A percentile compares a stretch with the other conserved stretches of the same genome.
These are phyloP conservation scores for Rhodocollybia butyracea DNA, from an alignment of 768 basidiomycete genomes.

Conservation along the genomic window DNA sequence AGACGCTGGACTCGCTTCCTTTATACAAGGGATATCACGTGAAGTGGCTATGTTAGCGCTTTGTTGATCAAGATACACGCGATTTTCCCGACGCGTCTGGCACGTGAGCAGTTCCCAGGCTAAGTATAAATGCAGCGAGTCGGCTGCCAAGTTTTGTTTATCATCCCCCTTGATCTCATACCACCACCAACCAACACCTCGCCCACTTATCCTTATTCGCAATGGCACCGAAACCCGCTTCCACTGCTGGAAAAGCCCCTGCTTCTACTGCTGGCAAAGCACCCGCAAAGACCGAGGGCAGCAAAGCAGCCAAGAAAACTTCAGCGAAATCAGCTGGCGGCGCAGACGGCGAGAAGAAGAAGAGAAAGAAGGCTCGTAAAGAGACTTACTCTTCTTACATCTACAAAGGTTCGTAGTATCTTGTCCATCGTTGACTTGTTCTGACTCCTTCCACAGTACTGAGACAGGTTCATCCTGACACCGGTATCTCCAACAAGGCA, in stretches of 20 bases:
- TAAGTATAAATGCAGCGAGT: conserved; percentile 17
- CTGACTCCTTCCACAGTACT: conserved; percentile 53
- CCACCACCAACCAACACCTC: conserved; percentile 13
- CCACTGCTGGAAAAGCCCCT: conserved; percentile 81
- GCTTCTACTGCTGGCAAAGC: conserved; percentile 73
- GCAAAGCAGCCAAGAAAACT: conserved; percentile 82
- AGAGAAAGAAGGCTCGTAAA: conserved; percentile 81
- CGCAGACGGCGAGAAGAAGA: conserved; percentile 80
- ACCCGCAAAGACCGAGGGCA: conserved; percentile 63
- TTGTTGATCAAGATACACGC: neutral
- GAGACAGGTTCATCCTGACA: conserved; percentile 97
- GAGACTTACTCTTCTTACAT: conserved; percentile 95
- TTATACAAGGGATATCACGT: conserved; percentile 32
- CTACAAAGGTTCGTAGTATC: conserved; percentile 64
- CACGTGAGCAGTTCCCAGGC: conserved; percentile 44
- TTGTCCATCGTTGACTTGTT: neutral
- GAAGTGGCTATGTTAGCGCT: conserved; percentile 14
- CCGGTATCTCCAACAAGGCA: conserved; percentile 98
- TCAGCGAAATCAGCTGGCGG: conserved; percentile 49
- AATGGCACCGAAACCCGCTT: conserved; percentile 76
- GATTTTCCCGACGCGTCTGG: conserved; percentile 26
- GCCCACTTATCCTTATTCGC: conserved; percentile 14
- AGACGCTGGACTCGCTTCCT: conserved; percentile 19
- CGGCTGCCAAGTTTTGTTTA: neutral
- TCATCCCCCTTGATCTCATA: conserved; percentile 9